Evolutionary conservation across 2,329 filamentous ascomycete species (phyloP), one percentile per base, ranked within the genome.

Genomic region (Sphaerulina populicola): DNA sequence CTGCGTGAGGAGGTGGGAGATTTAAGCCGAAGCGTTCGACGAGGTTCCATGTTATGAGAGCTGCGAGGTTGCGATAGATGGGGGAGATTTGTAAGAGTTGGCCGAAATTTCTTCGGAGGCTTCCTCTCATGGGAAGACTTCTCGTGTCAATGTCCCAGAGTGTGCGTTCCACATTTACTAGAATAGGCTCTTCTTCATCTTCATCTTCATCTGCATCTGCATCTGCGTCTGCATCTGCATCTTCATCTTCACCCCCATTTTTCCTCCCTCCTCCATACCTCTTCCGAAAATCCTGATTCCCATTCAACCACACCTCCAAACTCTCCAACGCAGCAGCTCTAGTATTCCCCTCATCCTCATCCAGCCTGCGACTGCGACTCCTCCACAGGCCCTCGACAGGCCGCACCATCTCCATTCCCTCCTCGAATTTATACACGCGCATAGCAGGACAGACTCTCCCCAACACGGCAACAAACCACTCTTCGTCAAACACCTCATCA

Each of bases 71-170:
- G 18, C 66, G 45, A 43, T 64, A 49, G 42, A 44, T 23, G 15
- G 61, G 52, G 6, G 53, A 54, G 40, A 61, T 53, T 14, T 64
- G 57, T 31, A 67, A 50, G 18, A 67, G 38, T 41, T 62, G 56
- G 23, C 61, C 62, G 42, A 66, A 62, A 49, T 60, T 60, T 29
- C 63, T 56, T 11, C 64, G 58, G 39, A 54, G 30, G 2, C 18
- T 18, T 2, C 37, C 51, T 27, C 23, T 38, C 2, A 61, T 35
- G 31, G 6, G 62, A 12, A 63, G 37, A 23, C 57, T 57, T n/a
- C 61, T 52, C 2, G 63, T 65, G 47, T 67, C 65, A 7, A 64
- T 53, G 33, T 65, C 56, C 60, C 62, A 66, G 15, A 64, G 55
- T 7, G 59, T 62, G 15, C 63, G 54, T 23, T 57, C 59, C 18